These are phyloP conservation scores for Rutstroemia sp. DNA, from an alignment of 2,329 filamentous ascomycete genomes.

Conservation along the genomic window DNA sequence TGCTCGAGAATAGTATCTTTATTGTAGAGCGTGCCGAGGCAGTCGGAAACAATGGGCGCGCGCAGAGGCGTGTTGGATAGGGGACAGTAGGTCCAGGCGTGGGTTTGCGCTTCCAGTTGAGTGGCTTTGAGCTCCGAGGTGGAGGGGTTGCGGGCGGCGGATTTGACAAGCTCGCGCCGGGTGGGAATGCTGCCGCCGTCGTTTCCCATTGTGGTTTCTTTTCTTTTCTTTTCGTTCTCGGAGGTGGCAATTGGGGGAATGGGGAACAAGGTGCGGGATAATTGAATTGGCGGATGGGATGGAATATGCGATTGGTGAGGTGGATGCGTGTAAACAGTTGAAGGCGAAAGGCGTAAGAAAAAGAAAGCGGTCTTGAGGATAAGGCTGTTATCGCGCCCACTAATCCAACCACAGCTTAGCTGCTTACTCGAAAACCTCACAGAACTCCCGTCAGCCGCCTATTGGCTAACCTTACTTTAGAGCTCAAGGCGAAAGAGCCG, in stretches of 20 bases:
- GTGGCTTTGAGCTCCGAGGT: constrained; percentile 84
- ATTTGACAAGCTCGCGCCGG: constrained; percentile 90
- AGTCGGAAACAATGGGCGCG: constrained; percentile 71
- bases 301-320: no score
- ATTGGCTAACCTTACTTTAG: no score
- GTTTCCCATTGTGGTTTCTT: constrained; percentile 69
- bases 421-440: no score
- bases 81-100: constrained; percentile 82
- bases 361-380: neutral
- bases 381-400: neutral
- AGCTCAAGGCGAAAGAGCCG: neutral
- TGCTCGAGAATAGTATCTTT: constrained; percentile 81
- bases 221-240: no score
- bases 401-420: no score
- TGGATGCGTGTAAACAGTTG: neutral
- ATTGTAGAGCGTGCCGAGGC: constrained; percentile 79
- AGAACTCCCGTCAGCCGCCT: no score
- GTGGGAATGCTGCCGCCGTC: constrained; percentile 96
- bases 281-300: no score
- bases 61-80: constrained; percentile 70
- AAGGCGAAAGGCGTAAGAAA: neutral
- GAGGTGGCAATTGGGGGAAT: neutral
- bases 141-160: constrained; percentile 76
- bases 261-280: no score
- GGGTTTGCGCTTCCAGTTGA: constrained; percentile 73